Base-by-base conservation (phyloP, 1,284 basidiomycete species). In the Leccinum colubrinum region DNA sequence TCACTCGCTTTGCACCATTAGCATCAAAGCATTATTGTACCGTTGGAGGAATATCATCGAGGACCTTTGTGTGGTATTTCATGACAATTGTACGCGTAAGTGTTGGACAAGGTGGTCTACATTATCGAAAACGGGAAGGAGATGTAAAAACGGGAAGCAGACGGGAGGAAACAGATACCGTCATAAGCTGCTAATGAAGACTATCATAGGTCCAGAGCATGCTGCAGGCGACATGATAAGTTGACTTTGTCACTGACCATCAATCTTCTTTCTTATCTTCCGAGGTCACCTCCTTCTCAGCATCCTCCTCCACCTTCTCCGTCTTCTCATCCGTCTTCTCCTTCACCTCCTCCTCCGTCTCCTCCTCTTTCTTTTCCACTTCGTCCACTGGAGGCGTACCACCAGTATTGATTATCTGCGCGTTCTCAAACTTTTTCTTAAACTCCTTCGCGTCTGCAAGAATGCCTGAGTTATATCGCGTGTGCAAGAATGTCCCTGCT, bases 371-470 rank as follows among this genome's bases (percentile, higher is more conserved):
- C 60, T 74, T 66, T 60, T 67, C 72, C 59, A 68, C 70, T 4
- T 64, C 61, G 55, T 76, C 73, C 25, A 71, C 68, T 56, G 73
- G 67, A 58, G 74, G 71, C 30, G 73, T 67, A 17, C 75, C 74
- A 52, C 77, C 71, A 48, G 77, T 64, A 73, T 97, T 97, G 70
- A 75, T 82, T 71, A 80, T 83, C 80, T 93, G 93, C 52, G 91
- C 95, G 8, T 85, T 79, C 77, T 96, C 93, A 76, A 98, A 98
- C 56, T 86, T 88, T 41, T 79, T 79, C 83, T 96, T 97, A 83
- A 97, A 98, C 60, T 89, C 82, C 66, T 78, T 83, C 59, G 95
- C 96, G 76, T 96, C 95, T 97, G 67, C 33, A 62, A 50, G 39
- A 48, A 6, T 25, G 53, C 11, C 48, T 62, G 61, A 48, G 58